Evolutionary conservation across 2,329 filamentous ascomycete genomes (phyloP), one percentile per base, ranked within the genome.

Genomic region (Aspergillus oerlinghausenensis): DNA sequence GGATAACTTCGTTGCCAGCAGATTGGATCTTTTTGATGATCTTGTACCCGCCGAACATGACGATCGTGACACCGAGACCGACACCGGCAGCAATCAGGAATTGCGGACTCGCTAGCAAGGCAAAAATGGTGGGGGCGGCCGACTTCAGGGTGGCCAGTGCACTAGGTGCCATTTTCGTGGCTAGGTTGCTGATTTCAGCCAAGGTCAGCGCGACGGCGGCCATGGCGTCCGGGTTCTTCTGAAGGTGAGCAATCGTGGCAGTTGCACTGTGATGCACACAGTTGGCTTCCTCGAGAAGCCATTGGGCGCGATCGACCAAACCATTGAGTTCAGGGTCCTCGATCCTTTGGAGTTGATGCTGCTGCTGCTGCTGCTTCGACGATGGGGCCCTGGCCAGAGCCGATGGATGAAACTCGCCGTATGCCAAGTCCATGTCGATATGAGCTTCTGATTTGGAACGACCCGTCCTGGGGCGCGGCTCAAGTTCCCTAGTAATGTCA

Each of bases 11-110:
- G 38, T 67, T 63, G 54, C 60, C 14, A 70, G 77, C 66, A 80
- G 79, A 56, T 43, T 65, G 60, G 63, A 97, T 90, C 65, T 86
- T 88, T 80, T 97, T 95, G 75, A 99, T 87, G 72, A 99, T 97
- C 77, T 96, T 97, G 83, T 91, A 97, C 4, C 94, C 93, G 54
- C 94, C 94, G 58, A 99, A 90, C 73, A 94, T 92, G 66, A 99
- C 90, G 8, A 97, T 87, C 0, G 94, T 97, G n/a, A 96, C 87
- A 14, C 94, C 94, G 0, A 96, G 86, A 0, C 89, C 90, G 14
- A 96, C 86, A 47, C 92, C 90, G 0, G 90, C 91, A 3, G 92
- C 92, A 66, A 99, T 96, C 61, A 97, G 84, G 70, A 99, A 99
- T 69, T 99, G 91, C 0, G 94, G 94, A 55, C 88, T 92, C 0